These are phyloP conservation scores for Xylaria sp. DNA, from an alignment of 2,329 filamentous ascomycete genomes.

Conservation along the genomic window DNA sequence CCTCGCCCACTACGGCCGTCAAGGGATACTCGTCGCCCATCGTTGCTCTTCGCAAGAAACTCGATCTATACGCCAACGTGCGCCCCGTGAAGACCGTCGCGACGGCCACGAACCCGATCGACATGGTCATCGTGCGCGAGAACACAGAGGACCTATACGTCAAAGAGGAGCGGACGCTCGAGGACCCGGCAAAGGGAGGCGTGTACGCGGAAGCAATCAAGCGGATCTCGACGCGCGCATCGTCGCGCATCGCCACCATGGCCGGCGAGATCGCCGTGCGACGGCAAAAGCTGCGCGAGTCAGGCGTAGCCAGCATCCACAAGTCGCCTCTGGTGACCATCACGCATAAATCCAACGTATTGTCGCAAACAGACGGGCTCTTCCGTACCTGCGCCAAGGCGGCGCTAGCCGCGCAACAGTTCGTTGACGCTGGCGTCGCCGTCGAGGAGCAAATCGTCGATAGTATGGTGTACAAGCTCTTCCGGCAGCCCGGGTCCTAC, in stretches of 20 bases:
- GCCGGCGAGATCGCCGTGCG: conserved; percentile 93
- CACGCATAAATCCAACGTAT: conserved; percentile 98
- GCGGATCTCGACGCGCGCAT: conserved; percentile 89
- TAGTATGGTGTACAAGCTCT: conserved; percentile 99
- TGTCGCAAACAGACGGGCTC: conserved; percentile 94
- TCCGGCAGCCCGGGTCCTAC: conserved; percentile 93
- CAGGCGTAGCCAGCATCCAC: conserved; percentile 69
- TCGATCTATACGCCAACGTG: conserved; percentile 97
- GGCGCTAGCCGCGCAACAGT: conserved; percentile 74
- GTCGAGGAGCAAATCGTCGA: conserved; percentile 99
- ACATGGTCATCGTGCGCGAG: conserved; percentile 97
- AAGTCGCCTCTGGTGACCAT: conserved; percentile 83
- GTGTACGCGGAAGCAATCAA: conserved; percentile 98
- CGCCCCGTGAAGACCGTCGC: conserved; percentile 88
- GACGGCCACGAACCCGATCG: conserved; percentile 76
- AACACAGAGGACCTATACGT: conserved; percentile 99
- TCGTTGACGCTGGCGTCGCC: conserved; percentile 62
- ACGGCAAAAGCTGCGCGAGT: conserved; percentile 80
- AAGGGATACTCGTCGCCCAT: conserved; percentile 97
- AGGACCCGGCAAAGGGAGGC: conserved; percentile 72
- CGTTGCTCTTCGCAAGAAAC: conserved; percentile 92
- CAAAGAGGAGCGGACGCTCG: conserved; percentile 90
- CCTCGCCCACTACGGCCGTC: conserved; percentile 87
- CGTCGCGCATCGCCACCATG: conserved; percentile 87
- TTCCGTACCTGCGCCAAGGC: conserved; percentile 84